These are phyloP conservation scores for Lichtheimia corymbifera DNA, from an alignment of 371 early-diverging fungal species.

Conservation along the genomic window DNA sequence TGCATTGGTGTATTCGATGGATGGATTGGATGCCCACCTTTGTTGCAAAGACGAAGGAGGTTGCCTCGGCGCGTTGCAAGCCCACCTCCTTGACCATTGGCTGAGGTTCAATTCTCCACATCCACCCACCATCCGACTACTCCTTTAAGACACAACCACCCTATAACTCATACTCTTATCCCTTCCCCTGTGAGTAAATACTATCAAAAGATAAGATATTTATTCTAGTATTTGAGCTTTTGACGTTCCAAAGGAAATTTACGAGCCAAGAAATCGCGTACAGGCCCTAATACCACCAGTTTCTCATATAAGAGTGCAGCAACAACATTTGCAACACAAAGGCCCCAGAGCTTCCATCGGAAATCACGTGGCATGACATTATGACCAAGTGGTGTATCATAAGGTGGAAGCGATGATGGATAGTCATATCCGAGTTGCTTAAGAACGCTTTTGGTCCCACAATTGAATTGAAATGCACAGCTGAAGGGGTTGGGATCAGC, in stretches of 20 bases:
- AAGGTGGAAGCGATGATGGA: conserved; percentile 54
- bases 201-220: no score
- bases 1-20: conserved; percentile 15
- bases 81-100: no score
- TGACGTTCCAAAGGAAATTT: conserved; percentile 7
- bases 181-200: no score
- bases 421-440: conserved; percentile 49
- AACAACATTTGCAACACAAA: conserved; percentile 38
- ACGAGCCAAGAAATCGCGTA: conserved; percentile 31
- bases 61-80: neutral
- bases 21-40: conserved; percentile 8
- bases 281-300: conserved; percentile 50
- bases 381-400: conserved; percentile 64
- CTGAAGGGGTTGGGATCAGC: conserved; percentile 75
- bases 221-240: conserved; percentile 8
- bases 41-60: conserved; percentile 11
- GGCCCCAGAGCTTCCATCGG: conserved; percentile 59
- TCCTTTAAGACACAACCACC: no score
- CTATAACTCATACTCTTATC: no score
- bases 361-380: conserved; percentile 63
- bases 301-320: conserved; percentile 42
- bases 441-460: conserved; percentile 61
- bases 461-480: conserved; percentile 74
- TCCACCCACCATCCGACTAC: no score
- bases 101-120: no score